Evolutionary conservation across 2,329 filamentous ascomycete genomes (phyloP).

Genomic region (Fusarium annulatum): DNA sequence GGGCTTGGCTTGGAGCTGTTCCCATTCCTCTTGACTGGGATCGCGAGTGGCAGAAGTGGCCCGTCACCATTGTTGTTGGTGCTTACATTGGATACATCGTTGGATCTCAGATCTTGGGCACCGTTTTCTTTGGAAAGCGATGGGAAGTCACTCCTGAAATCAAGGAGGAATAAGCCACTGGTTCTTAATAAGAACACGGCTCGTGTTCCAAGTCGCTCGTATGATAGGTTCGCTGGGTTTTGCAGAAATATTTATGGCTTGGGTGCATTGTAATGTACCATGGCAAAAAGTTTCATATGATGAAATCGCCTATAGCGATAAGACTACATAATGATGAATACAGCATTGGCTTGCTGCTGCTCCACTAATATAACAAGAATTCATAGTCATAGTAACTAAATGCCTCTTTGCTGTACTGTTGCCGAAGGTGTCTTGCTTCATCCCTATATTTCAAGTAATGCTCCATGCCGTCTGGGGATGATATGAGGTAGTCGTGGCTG

Average conservation of each 20-base stretch:
- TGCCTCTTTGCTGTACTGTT: neutral
- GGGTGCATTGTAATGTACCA: neutral
- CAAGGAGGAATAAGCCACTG: conserved; percentile 46
- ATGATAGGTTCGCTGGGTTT: neutral
- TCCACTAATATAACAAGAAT: too few relatives aligned
- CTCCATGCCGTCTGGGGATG: neutral
- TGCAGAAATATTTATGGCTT: neutral
- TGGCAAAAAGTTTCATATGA: neutral
- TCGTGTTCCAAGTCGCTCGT: neutral
- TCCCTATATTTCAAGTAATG: neutral
- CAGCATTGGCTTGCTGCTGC: neutral
- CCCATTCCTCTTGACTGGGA: conserved; percentile 99
- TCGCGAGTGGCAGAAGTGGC: conserved; percentile 99
- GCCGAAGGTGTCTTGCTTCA: neutral
- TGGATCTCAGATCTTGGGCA: conserved; percentile 72
- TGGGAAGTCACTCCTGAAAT: conserved; percentile 45
- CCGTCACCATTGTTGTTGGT: conserved; percentile 88
- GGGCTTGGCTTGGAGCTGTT: conserved; percentile 92
- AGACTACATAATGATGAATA: conserved; percentile 3
- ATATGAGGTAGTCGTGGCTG: neutral
- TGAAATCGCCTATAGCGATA: neutral
- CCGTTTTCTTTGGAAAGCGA: conserved; percentile 59
- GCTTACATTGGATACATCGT: conserved; percentile 81
- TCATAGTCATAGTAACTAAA: neutral
- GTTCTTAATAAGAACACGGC: neutral